Base-by-base conservation (phyloP, 2,329 filamentous ascomycete genomes). In the Arthrobotrys musiformis region DNA sequence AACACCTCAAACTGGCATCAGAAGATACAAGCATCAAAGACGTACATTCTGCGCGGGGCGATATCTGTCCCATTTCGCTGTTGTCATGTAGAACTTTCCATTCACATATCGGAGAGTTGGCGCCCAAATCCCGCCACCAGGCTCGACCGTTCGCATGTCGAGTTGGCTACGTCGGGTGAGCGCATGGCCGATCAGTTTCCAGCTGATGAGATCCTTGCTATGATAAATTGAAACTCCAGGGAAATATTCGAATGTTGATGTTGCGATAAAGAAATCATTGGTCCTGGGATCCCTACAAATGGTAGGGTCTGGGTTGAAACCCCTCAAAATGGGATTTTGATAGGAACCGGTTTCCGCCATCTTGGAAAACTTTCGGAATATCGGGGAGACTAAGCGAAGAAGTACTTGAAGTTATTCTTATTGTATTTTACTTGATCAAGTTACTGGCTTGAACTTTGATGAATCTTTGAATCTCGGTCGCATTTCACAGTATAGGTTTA, bases 291-390 rank as follows among this genome's bases (percentile, higher is more conserved):
- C 72, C 64, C 64, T 76, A 70, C 72, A 76, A 37, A 88, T 85
- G 0, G 88, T 89, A 0, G 89, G 89, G 79, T 90, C 89, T 4
- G 89, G 88, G 70, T 90, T 89, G 83, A 89, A 90, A 33, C 89
- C 88, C 2, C 85, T 84, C 48, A 90, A 83, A 26, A 90, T 85
- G 2, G 88, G 89, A 80, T 90, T 86, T 24, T 79, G 78, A 68
- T 76, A 76, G 22, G 58, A 66, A 54, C 70, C 70, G n/a, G 22
- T 68, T 54, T 69, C 63, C 56, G 63, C 24, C 70, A 75, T 75
- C 46, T 8, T 50, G 33, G 24, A 50, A 24, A 9, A 7, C 15
- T 66, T 50, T 73, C 69, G 69, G 61, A 73, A 30, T 37, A 22
- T 33, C 69, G 68, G 68, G 42, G 44, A 64, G 58, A 58, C n/a